phyloP scores from a whole-genome alignment of 495 filamentous ascomycete species.

The Aspergillus homomorphus region DNA sequence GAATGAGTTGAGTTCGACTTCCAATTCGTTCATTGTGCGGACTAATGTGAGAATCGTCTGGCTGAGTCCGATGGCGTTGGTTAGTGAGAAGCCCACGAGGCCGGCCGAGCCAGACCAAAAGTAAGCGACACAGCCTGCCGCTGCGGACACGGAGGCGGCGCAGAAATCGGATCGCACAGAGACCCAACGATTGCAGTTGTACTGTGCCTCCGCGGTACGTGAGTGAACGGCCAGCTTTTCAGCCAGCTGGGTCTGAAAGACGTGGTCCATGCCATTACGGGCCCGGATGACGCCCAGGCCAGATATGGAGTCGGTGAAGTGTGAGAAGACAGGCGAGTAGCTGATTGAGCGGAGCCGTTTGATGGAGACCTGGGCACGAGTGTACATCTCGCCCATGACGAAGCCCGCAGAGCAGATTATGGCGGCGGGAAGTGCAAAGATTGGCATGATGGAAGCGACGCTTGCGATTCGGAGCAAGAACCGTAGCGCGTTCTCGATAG shows the following conservation, averaged over 20 bases:
- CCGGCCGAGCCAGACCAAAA: constrained; percentile 37
- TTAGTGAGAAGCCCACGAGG: constrained; percentile 49
- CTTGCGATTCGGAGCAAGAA: constrained; percentile 43
- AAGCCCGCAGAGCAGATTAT: constrained; percentile 41
- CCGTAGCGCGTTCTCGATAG: constrained; percentile 35
- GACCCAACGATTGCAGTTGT: constrained; percentile 52
- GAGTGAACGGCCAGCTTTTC: constrained; percentile 38
- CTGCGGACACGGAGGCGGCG: constrained; percentile 43
- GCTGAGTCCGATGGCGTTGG: constrained; percentile 48
- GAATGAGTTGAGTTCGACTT: constrained; percentile 49
- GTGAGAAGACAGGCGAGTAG: constrained; percentile 48
- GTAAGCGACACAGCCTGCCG: constrained; percentile 45
- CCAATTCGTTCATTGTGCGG: constrained; percentile 46
- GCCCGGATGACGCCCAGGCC: constrained; percentile 49
- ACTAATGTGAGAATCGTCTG: constrained; percentile 43
- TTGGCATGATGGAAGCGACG: constrained; percentile 47
- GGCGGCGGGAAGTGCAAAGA: constrained; percentile 46
- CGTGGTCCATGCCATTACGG: constrained; percentile 40
- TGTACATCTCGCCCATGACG: constrained; percentile 48
- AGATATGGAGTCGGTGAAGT: constrained; percentile 48
- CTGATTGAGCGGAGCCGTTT: constrained; percentile 43
- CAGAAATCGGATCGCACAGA: constrained; percentile 46
- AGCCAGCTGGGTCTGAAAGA: constrained; percentile 41
- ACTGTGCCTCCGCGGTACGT: constrained; percentile 40
- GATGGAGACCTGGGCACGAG: constrained; percentile 42